Percentiles rank a stretch among this genome's conserved stretches.
phyloP scores from a whole-genome alignment of 2,329 filamentous ascomycete genomes.

The Hymenoscyphus fructigenus region DNA sequence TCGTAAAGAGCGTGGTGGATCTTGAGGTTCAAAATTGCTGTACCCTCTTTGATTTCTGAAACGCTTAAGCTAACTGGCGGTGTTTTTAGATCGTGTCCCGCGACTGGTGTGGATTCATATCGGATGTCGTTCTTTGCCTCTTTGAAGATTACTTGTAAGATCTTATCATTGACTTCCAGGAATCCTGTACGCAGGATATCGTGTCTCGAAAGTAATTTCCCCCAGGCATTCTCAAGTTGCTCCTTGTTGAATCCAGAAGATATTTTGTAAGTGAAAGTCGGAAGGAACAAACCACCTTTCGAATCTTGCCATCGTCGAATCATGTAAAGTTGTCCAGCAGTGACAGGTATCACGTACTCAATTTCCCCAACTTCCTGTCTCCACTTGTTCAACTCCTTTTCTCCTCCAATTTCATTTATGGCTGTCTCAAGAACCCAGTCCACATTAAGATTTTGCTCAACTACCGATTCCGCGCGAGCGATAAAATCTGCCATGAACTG shows the following conservation, averaged over 20 bases:
- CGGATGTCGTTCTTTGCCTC: slow-evolving; percentile 38
- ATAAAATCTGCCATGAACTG: slow-evolving; percentile 56
- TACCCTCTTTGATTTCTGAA: slow-evolving; percentile 9
- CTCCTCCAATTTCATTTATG: slow-evolving; percentile 42
- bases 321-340: slow-evolving; percentile 80
- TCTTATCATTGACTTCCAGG: slow-evolving; percentile 50
- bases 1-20: slow-evolving; percentile 92
- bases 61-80: slow-evolving; percentile 32
- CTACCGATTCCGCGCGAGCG: slow-evolving; percentile 30
- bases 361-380: slow-evolving; percentile 42
- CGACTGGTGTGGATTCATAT: slow-evolving; percentile 16
- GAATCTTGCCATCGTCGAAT: slow-evolving; percentile 73
- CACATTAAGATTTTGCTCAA: slow-evolving; percentile 39
- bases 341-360: slow-evolving; percentile 59
- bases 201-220: slow-evolving; percentile 50
- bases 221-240: slow-evolving; percentile 60
- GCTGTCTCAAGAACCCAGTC: slow-evolving; percentile 41
- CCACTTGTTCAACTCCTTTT: slow-evolving; percentile 41
- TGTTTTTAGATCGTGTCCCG: slow-evolving; percentile 15
- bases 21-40: slow-evolving; percentile 44
- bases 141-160: slow-evolving; percentile 63
- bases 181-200: slow-evolving; percentile 68
- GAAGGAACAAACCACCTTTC: slow-evolving; percentile 67
- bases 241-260: slow-evolving; percentile 39
- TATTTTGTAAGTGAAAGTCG: slow-evolving; percentile 65